Evolutionary conservation across 495 filamentous ascomycete species (phyloP), one percentile per base, ranked within the genome.

Genomic region (Pyronema domesticum): DNA sequence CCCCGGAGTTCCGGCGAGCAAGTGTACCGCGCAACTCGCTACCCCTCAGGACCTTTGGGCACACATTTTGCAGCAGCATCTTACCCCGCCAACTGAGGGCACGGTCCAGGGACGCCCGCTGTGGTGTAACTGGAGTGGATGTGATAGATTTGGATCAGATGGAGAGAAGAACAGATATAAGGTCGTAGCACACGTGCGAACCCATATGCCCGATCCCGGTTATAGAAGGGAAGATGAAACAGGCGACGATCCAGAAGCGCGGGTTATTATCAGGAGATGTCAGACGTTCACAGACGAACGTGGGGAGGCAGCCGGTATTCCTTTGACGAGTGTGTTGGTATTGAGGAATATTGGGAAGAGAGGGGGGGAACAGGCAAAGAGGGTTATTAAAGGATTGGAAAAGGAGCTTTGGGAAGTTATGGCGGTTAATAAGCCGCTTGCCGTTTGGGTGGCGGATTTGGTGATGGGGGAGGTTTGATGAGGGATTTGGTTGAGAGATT

Each of bases 321-420:
- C 91, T 7, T 76, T 94, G 37, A 85, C 84, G 39, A 83, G 85
- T 23, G 81, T 83, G 8, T 69, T 95, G 18, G 85, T 99, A 2
- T 70, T 99, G 57, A 79, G 91, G 35, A 99, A 96, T 63, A 76
- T 99, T 19, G 86, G 86, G 3, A 74, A 82, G 17, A 82, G 88
- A 49, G 72, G 87, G 0, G 75, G 80, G 54, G 74, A 79, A 65
- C 75, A 72, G 3, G 71, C 73, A 23, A 71, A 73, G 15, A 73
- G 76, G 57, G 74, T 75, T 54, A 68, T 70, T 56, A 69, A 75
- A 42, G 69, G 74, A 39, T 77, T 76, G 60, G 60, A 68, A 46
- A 58, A 72, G 48, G 66, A 70, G 65, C 52, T 69, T 64, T 57
- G 54, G 71, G 58, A 70, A 55, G 55, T 72, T 55, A 68, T 73